phyloP scores from a whole-genome alignment of 805 yeast species.

The Zygosaccharomyces bisporus region DNA sequence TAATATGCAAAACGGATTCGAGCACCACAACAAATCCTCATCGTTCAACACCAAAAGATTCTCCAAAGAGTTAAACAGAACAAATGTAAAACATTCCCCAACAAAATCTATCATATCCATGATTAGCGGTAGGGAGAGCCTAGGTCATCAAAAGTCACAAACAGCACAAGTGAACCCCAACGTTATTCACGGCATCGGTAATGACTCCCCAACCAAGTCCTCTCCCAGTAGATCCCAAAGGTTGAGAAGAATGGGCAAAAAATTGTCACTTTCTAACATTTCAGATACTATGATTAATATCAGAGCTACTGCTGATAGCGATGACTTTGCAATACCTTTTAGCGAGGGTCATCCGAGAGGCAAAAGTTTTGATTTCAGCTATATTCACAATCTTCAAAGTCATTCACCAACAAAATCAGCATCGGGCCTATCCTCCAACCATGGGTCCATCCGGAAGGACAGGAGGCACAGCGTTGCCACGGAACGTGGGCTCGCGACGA shows the following conservation, averaged over 20 bases:
- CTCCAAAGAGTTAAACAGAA: conserved; percentile 18
- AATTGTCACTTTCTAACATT: conserved; percentile 32
- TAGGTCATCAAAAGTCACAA: conserved; percentile 19
- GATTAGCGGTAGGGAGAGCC: conserved; percentile 22
- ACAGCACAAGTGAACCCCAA: conserved; percentile 9
- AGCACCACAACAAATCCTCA: conserved; percentile 21
- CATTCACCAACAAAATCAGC: conserved; percentile 35
- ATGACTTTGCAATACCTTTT: conserved; percentile 8
- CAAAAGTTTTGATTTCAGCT: conserved; percentile 33
- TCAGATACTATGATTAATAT: conserved; percentile 23
- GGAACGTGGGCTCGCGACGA: conserved; percentile 12
- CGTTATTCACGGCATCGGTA: conserved; percentile 12
- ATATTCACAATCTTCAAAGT: conserved; percentile 31
- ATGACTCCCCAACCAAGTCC: conserved; percentile 21
- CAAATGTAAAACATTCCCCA: conserved; percentile 31
- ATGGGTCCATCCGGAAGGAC: conserved; percentile 10
- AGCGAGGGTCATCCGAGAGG: conserved; percentile 24
- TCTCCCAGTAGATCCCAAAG: conserved; percentile 32
- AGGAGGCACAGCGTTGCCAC: conserved; percentile 21
- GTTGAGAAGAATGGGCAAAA: conserved; percentile 30
- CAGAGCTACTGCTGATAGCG: conserved; percentile 7
- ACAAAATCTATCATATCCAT: conserved; percentile 34
- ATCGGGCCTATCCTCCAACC: conserved; percentile 16
- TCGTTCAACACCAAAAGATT: conserved; percentile 14
- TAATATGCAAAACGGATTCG: conserved; percentile 26